These are phyloP conservation scores for Ascochyta viciae-villosae DNA, from an alignment of 2,329 filamentous ascomycete species.

Conservation along the genomic window DNA sequence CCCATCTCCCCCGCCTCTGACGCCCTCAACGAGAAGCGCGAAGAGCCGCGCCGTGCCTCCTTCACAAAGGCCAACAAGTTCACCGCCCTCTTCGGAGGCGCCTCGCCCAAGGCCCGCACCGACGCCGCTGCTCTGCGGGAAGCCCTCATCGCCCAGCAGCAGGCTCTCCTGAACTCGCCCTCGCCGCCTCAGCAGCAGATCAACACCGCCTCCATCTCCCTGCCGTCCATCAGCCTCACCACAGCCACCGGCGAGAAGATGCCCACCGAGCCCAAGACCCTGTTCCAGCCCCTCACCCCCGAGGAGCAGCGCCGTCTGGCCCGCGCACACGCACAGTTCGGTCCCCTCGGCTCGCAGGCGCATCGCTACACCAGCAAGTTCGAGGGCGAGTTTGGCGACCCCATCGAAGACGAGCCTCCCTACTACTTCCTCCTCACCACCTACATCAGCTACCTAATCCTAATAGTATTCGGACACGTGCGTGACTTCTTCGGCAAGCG, in stretches of 20 bases:
- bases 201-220: slow-evolving; percentile 74
- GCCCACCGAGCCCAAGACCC: slow-evolving; percentile 75
- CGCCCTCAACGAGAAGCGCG: slow-evolving; percentile 62
- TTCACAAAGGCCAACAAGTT: slow-evolving; percentile 72
- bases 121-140: slow-evolving; percentile 70
- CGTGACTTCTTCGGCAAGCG: slow-evolving; percentile 98
- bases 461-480: slow-evolving; percentile 94
- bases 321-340: slow-evolving; percentile 88
- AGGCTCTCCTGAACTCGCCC: slow-evolving; percentile 68
- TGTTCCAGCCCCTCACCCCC: slow-evolving; percentile 88
- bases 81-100: slow-evolving; percentile 82
- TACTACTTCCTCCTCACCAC: slow-evolving; percentile 98
- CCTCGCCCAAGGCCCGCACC: slow-evolving; percentile 75
- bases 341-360: slow-evolving; percentile 77
- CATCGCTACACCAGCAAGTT: slow-evolving; percentile 92
- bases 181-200: slow-evolving; percentile 66
- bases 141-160: slow-evolving; percentile 65
- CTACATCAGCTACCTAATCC: slow-evolving; percentile 95
- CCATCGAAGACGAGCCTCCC: slow-evolving; percentile 91
- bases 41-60: slow-evolving; percentile 56
- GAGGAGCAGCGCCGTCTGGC: slow-evolving; percentile 79
- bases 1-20: slow-evolving; percentile 59
- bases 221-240: slow-evolving; percentile 91
- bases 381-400: slow-evolving; percentile 79
- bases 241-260: slow-evolving; percentile 80